Conservation (phyloP, 495 filamentous ascomycete species). For the Neohortaea acidophila region DNA sequence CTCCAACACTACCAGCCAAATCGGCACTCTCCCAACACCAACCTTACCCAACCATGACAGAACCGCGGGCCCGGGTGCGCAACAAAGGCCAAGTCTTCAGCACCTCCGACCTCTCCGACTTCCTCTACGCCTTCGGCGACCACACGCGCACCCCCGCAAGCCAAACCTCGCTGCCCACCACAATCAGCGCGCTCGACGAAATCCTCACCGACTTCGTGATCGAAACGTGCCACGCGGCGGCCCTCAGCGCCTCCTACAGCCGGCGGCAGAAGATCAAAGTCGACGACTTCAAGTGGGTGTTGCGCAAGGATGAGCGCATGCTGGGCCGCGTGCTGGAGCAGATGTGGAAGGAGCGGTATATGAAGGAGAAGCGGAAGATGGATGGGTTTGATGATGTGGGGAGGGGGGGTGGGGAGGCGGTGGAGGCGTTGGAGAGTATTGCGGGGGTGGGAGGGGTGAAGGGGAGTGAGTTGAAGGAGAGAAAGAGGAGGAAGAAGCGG, state of each 20-base stretch:
- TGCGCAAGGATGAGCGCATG: slow-evolving; percentile 68
- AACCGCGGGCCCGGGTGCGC: slow-evolving; percentile 37
- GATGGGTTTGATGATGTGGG: slow-evolving; percentile 41
- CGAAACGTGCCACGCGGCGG: slow-evolving; percentile 77
- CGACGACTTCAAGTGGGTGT: slow-evolving; percentile 89
- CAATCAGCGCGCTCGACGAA: slow-evolving; percentile 77
- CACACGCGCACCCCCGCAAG: slow-evolving; percentile 45
- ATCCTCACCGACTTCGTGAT: slow-evolving; percentile 72
- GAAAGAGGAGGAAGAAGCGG: slow-evolving; percentile 9
- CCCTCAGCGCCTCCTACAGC: slow-evolving; percentile 61
- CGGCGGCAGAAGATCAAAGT: slow-evolving; percentile 92
- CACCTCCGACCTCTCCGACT: slow-evolving; percentile 23
- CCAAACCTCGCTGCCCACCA: slow-evolving; percentile 55
- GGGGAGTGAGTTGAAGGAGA: slow-evolving; percentile 17
- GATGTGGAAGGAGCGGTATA: slow-evolving; percentile 60
- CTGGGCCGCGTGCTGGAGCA: slow-evolving; percentile 82
- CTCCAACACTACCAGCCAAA: slow-evolving; percentile 3
- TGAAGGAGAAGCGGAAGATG: slow-evolving; percentile 60
- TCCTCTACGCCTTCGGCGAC: slow-evolving; percentile 83
- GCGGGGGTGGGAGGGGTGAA: slow-evolving; percentile 10
- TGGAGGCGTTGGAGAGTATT: slow-evolving; percentile 25
- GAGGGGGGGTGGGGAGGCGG: slow-evolving; percentile 14
- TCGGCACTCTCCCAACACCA: background rate
- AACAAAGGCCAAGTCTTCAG: slow-evolving; percentile 54
- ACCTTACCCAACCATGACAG: slow-evolving; percentile 25